Conservation (phyloP, 352 stramenopile species). For the Phytophthora hibernalis region DNA sequence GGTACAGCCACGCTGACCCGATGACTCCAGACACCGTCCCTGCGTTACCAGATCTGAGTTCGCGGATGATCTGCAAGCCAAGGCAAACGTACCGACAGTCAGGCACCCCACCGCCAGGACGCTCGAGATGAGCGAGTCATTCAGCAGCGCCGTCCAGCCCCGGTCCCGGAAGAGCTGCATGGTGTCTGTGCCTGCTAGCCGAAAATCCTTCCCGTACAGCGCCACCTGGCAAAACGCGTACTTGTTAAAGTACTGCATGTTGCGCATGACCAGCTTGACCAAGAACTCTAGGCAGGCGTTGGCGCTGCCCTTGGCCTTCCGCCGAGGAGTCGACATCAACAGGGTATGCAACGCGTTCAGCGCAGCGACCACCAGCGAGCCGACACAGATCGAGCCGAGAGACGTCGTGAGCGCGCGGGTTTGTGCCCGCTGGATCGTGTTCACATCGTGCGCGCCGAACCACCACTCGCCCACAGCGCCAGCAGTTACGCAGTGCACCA, state of each 20-base stretch:
- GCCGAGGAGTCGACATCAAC: constrained; percentile 70
- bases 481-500: constrained; percentile 87
- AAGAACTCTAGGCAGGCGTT: constrained; percentile 89
- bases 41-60: constrained; percentile 23
- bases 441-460: constrained; percentile 76
- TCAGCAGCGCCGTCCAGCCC: constrained; percentile 81
- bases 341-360: constrained; percentile 74
- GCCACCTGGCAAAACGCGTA: constrained; percentile 88
- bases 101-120: constrained; percentile 79
- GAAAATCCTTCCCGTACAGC: constrained; percentile 88
- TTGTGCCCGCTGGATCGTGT: constrained; percentile 75
- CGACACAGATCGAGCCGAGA: constrained; percentile 85
- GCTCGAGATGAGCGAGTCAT: constrained; percentile 81
- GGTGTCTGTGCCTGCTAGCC: constrained; percentile 73
- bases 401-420: constrained; percentile 76
- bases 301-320: constrained; percentile 63
- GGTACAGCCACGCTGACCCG: constrained; percentile 73
- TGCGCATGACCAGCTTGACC: constrained; percentile 70
- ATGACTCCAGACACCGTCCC: constrained; percentile 77
- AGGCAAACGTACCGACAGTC: constrained; percentile 67
- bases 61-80: constrained; percentile 4
- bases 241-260: constrained; percentile 90
- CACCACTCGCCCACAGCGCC: constrained; percentile 88
- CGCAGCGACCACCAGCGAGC: constrained; percentile 78
- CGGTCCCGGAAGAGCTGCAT: constrained; percentile 84